These are phyloP conservation scores for Xanthoparmelia taractica DNA, from an alignment of 495 filamentous ascomycete genomes.

Conservation along the genomic window DNA sequence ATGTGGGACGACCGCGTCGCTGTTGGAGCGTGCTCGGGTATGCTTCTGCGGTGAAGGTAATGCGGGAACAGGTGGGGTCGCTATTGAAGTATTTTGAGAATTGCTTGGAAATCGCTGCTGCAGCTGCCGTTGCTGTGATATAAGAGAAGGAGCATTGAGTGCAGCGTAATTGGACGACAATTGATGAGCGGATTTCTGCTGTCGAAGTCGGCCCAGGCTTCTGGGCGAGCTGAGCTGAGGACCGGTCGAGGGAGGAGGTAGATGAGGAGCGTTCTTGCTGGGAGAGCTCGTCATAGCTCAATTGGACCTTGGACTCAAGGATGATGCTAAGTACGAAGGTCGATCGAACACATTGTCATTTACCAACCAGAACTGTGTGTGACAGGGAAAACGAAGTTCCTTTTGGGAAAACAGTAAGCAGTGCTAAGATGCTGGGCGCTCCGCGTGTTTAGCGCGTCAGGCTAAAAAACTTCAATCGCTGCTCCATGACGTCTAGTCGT, in stretches of 20 bases:
- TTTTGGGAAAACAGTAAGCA: too few relatives aligned
- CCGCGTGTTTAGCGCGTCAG: slow-evolving; percentile 1
- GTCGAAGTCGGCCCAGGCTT: slow-evolving; percentile 43
- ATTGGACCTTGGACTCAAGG: not conserved
- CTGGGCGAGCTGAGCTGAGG: slow-evolving; percentile 34
- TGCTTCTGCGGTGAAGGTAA: slow-evolving; percentile 34
- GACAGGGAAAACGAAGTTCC: not conserved
- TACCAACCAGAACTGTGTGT: not conserved
- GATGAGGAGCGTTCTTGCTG: slow-evolving; percentile 16
- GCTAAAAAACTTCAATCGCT: not conserved
- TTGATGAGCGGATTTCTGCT: slow-evolving; percentile 47
- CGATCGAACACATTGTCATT: too few relatives aligned
- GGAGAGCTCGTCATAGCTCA: slow-evolving; percentile 25
- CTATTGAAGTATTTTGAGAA: slow-evolving; percentile 16
- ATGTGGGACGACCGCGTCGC: slow-evolving; percentile 51
- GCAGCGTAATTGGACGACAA: slow-evolving; percentile 36
- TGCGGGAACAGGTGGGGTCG: slow-evolving; percentile 24
- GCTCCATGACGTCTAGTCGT: not conserved
- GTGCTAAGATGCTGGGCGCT: not conserved
- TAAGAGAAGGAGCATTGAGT: slow-evolving; percentile 35
- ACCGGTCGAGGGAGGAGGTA: slow-evolving; percentile 14
- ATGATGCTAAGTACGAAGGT: too few relatives aligned
- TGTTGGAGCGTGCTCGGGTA: slow-evolving; percentile 64
- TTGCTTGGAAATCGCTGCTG: slow-evolving; percentile 30
- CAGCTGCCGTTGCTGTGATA: slow-evolving; percentile 45